Conservation (phyloP, 257 asterid genomes). For the Penstemon eatonii region DNA sequence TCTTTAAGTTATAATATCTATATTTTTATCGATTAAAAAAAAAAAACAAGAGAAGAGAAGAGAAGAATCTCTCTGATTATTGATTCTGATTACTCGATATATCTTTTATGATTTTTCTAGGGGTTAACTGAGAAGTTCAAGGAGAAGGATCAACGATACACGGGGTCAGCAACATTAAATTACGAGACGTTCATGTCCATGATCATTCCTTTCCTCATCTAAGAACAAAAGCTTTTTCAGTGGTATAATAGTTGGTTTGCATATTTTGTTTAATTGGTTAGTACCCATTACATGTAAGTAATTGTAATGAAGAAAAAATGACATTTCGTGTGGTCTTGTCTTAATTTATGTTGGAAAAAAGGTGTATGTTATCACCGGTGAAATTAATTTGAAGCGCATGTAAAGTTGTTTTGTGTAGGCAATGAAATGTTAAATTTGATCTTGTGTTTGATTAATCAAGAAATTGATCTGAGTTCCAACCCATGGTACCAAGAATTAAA, state of each 20-base stretch:
- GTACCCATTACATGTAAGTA: background rate
- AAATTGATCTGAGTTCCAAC: too few species aligned
- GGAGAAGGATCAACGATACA: slow-evolving; percentile 76
- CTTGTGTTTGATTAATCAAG: too few species aligned
- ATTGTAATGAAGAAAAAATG: background rate
- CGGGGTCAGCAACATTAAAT: slow-evolving; percentile 68
- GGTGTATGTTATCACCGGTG: background rate
- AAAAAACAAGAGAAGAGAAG: too few species aligned
- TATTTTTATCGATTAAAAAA: background rate
- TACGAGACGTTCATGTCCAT: slow-evolving; percentile 78
- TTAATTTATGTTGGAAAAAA: background rate
- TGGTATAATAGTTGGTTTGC: background rate
- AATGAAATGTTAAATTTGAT: too few species aligned
- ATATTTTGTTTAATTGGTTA: background rate
- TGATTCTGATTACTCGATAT: slow-evolving; percentile 2
- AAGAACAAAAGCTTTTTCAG: slow-evolving; percentile 30
- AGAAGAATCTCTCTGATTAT: background rate
- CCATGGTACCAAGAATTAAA: too few species aligned
- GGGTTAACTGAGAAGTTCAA: slow-evolving; percentile 89
- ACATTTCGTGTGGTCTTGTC: background rate
- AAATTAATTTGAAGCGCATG: background rate
- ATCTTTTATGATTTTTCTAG: slow-evolving; percentile 38
- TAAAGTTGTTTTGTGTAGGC: too few species aligned
- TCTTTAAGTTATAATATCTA: background rate
- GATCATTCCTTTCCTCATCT: slow-evolving; percentile 71